phyloP scores from a whole-genome alignment of 108 stramenopile genomes.

The Nitzschia palea region DNA sequence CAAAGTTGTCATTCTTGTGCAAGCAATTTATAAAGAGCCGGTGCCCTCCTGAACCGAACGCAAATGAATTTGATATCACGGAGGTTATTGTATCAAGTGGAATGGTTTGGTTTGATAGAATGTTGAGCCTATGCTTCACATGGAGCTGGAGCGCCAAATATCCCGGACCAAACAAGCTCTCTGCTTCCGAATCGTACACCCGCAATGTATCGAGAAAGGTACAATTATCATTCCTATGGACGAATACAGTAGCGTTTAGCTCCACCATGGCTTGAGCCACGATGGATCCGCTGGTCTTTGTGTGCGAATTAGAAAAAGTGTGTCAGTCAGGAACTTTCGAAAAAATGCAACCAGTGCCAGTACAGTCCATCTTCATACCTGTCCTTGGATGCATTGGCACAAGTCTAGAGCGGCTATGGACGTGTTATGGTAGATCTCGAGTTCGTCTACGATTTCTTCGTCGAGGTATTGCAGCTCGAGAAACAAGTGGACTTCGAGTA shows the following conservation, averaged over 20 bases:
- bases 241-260: constrained; percentile 12
- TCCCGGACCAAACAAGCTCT: constrained; percentile 24
- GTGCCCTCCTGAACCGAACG: constrained; percentile 12
- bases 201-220: constrained; percentile 8
- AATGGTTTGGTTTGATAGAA: constrained; percentile 6
- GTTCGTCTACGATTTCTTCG: neutral
- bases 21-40: constrained; percentile 14
- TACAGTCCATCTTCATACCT: constrained; percentile 29
- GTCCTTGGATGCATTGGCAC: constrained; percentile 16
- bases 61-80: constrained; percentile 21
- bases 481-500: constrained; percentile 15
- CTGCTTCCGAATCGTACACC: constrained; percentile 28
- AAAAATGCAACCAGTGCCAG: too few species aligned
- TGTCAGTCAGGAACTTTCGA: too few species aligned
- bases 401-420: neutral
- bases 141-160: constrained; percentile 26
- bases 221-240: neutral
- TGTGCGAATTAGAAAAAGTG: too few species aligned
- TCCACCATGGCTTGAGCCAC: constrained; percentile 2
- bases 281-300: constrained; percentile 17
- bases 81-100: constrained; percentile 6
- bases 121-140: constrained; percentile 6
- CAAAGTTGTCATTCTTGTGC: neutral
- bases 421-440: constrained; percentile 4
- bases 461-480: constrained; percentile 28